Conservation (phyloP, 208 protist species). For the Trichomonas vaginalis region DNA sequence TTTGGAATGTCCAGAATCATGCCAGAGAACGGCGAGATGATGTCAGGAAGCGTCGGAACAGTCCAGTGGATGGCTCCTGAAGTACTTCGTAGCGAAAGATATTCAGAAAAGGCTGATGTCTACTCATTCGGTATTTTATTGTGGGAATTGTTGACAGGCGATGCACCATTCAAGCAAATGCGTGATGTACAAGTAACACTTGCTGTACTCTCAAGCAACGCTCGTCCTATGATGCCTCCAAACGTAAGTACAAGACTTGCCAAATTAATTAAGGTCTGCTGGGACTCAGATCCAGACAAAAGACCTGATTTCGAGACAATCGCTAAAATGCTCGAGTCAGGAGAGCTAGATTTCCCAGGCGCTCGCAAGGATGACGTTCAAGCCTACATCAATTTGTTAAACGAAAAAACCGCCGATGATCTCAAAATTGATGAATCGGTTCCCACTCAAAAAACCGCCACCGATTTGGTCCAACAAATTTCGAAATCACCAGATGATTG, state of each 20-base stretch:
- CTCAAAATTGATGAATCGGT: not conserved
- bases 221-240: not conserved
- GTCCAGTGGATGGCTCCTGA: constrained; percentile 18
- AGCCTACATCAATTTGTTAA: not conserved
- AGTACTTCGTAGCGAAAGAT: not conserved
- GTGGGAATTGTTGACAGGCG: constrained; percentile 38
- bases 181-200: not conserved
- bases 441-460: not conserved
- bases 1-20: not conserved
- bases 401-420: not conserved
- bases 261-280: not conserved
- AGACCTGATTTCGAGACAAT: not conserved
- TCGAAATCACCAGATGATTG: no score
- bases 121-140: constrained; percentile 42
- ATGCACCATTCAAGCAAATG: constrained; percentile 20
- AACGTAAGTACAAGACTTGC: not conserved
- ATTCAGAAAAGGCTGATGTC: constrained; percentile 33
- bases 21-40: not conserved
- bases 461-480: not conserved
- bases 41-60: constrained; percentile 8
- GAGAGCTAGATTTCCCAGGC: not conserved
- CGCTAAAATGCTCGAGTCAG: not conserved
- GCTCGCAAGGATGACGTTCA: not conserved
- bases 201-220: not conserved
- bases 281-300: not conserved